phyloP scores from a whole-genome alignment of 2,329 filamentous ascomycete species.

The Colletotrichum lupini region DNA sequence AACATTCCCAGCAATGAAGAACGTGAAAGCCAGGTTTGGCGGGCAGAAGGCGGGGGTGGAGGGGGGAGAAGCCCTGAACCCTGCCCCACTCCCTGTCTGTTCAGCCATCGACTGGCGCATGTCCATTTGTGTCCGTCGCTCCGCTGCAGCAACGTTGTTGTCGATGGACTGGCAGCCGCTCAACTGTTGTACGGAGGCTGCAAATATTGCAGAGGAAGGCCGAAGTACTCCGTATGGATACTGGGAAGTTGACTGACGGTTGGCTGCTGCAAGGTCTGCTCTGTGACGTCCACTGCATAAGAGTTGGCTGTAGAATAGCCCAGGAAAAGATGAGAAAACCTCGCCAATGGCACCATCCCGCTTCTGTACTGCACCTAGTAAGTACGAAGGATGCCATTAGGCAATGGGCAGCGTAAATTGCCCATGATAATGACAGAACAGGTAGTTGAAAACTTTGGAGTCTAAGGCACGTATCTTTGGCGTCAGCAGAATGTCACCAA shows the following conservation, averaged over 20 bases:
- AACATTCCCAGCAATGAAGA: not conserved
- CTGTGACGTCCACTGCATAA: not conserved
- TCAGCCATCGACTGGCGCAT: not conserved
- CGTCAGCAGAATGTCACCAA: not conserved
- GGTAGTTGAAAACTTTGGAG: not conserved
- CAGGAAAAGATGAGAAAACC: not conserved
- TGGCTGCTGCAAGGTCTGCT: not conserved
- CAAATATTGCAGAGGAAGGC: not conserved
- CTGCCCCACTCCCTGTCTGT: slow-evolving; percentile 1
- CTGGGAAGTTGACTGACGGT: not conserved
- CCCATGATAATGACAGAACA: not conserved
- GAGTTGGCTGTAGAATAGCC: not conserved
- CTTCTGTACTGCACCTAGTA: not conserved
- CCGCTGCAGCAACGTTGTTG: not conserved
- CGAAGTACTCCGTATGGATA: not conserved
- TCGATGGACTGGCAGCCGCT: not conserved
- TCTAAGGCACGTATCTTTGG: not conserved
- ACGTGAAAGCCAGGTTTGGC: not conserved
- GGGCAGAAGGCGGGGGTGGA: not conserved
- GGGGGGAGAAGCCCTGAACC: slow-evolving; percentile 11
- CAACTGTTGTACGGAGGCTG: not conserved
- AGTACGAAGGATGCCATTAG: not conserved
- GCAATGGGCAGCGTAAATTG: too few species aligned
- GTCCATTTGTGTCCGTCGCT: not conserved
- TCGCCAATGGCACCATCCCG: slow-evolving; percentile 4